Evolutionary conservation across 129 eudicot genomes (phyloP).

Genomic region (Tagetes patula): DNA sequence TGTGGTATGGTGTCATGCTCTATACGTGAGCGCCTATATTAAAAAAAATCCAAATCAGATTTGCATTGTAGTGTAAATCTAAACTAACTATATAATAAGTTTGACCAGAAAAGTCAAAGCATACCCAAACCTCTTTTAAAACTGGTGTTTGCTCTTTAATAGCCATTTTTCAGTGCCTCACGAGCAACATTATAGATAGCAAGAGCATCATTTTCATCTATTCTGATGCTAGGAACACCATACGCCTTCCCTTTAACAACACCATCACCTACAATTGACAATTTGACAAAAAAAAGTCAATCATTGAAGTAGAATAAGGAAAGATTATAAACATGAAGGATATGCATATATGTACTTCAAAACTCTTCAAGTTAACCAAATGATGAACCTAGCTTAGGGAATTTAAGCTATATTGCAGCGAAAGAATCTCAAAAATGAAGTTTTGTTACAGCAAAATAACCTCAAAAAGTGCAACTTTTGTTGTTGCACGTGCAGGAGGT

Average conservation of each 20-base stretch:
- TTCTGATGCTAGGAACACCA: conserved; percentile 75
- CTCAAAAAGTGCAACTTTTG: no score
- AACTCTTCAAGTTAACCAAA: conserved; percentile 60
- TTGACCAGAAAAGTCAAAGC: neutral
- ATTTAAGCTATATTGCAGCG: no score
- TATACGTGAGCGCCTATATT: conserved; percentile 75
- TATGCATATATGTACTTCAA: conserved; percentile 46
- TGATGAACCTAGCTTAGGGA: no score
- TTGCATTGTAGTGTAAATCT: neutral
- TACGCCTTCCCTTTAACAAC: conserved; percentile 73
- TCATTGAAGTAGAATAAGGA: neutral
- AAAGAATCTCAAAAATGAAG: no score
- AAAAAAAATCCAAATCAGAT: neutral
- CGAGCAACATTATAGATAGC: conserved; percentile 62
- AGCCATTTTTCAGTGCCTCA: conserved; percentile 68
- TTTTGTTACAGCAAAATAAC: no score
- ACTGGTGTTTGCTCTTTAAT: conserved; percentile 58
- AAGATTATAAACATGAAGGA: neutral
- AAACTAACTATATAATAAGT: neutral
- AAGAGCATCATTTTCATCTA: conserved; percentile 85
- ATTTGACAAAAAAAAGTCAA: conserved; percentile 13
- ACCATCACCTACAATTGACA: conserved; percentile 64
- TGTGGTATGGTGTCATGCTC: conserved; percentile 90
- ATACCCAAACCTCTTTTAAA: conserved; percentile 71
- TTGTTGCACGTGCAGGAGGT: no score